Evolutionary conservation across 2,329 filamentous ascomycete species (phyloP).

Genomic region (Grosmannia clavigera): DNA sequence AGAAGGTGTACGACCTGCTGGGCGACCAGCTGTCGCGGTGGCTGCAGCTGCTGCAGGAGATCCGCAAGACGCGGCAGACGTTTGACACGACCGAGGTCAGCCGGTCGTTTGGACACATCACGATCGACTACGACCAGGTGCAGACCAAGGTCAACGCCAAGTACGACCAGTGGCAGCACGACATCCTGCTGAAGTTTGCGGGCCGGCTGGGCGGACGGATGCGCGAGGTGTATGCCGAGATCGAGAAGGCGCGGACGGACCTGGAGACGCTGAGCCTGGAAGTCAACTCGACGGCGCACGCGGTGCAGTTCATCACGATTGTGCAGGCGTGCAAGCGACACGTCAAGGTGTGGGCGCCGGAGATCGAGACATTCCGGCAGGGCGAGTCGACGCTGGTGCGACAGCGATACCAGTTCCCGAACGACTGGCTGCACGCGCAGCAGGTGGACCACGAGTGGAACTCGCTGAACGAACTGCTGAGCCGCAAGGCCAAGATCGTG

Average conservation of each 20-base stretch:
- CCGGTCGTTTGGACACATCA: conserved; percentile 83
- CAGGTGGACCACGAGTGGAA: conserved; percentile 96
- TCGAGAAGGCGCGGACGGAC: conserved; percentile 80
- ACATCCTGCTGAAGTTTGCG: conserved; percentile 90
- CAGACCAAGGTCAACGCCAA: conserved; percentile 98
- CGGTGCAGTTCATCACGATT: conserved; percentile 95
- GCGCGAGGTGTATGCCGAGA: conserved; percentile 82
- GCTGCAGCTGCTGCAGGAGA: conserved; percentile 93
- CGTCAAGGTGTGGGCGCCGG: conserved; percentile 85
- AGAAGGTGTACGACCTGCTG: conserved; percentile 85
- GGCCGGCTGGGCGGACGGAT: conserved; percentile 78
- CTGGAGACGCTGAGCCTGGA: conserved; percentile 87
- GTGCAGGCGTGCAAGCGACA: conserved; percentile 94
- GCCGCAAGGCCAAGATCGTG: conserved; percentile 87
- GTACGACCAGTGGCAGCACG: conserved; percentile 99
- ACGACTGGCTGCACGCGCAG: conserved; percentile 90
- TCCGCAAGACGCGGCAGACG: conserved; percentile 85
- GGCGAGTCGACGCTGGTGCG: conserved; percentile 85
- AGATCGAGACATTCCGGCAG: conserved; percentile 91
- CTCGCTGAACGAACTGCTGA: conserved; percentile 80
- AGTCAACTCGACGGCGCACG: conserved; percentile 88
- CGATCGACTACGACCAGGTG: conserved; percentile 96
- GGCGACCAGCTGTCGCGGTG: conserved; percentile 86
- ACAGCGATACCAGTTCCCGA: conserved; percentile 85
- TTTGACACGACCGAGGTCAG: conserved; percentile 96